Evolutionary conservation across 768 basidiomycete species (phyloP).

Genomic region (Suillus clintonianus): DNA sequence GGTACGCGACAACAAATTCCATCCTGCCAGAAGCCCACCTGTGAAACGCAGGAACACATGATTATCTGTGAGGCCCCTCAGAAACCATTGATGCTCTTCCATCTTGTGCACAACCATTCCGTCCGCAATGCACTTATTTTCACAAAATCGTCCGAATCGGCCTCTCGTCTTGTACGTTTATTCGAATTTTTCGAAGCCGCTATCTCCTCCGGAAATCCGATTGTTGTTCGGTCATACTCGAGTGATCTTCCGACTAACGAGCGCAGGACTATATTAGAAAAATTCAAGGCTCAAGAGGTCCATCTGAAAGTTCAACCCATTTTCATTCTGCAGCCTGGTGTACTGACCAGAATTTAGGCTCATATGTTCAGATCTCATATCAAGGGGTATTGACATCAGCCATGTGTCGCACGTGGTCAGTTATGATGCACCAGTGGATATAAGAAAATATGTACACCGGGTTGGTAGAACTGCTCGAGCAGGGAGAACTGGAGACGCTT

Average conservation of each 20-base stretch:
- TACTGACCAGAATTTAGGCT: slow-evolving; percentile 51
- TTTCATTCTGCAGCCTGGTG: background rate
- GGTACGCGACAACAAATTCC: slow-evolving; percentile 42
- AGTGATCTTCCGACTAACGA: slow-evolving; percentile 78
- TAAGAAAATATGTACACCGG: slow-evolving; percentile 97
- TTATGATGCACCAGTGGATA: slow-evolving; percentile 96
- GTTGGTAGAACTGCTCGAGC: slow-evolving; percentile 96
- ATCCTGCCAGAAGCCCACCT: slow-evolving; percentile 2
- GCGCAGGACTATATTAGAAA: slow-evolving; percentile 73
- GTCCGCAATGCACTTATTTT: slow-evolving; percentile 84
- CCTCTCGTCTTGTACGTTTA: slow-evolving; percentile 75
- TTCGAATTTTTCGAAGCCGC: slow-evolving; percentile 79
- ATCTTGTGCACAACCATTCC: slow-evolving; percentile 68
- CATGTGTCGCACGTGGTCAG: slow-evolving; percentile 92
- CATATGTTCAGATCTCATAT: slow-evolving; percentile 95
- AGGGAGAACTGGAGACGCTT: slow-evolving; percentile 84
- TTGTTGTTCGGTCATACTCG: slow-evolving; percentile 75
- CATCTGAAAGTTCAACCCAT: slow-evolving; percentile 62
- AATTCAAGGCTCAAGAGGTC: slow-evolving; percentile 79
- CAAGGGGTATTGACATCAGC: slow-evolving; percentile 93
- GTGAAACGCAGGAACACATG: slow-evolving; percentile 73
- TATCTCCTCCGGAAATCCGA: slow-evolving; percentile 19
- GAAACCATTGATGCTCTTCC: slow-evolving; percentile 89
- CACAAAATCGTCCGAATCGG: slow-evolving; percentile 96
- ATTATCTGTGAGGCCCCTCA: slow-evolving; percentile 72